Evolutionary conservation across 208 protist genomes (phyloP).

Genomic region (Trypanosoma cruzi): DNA sequence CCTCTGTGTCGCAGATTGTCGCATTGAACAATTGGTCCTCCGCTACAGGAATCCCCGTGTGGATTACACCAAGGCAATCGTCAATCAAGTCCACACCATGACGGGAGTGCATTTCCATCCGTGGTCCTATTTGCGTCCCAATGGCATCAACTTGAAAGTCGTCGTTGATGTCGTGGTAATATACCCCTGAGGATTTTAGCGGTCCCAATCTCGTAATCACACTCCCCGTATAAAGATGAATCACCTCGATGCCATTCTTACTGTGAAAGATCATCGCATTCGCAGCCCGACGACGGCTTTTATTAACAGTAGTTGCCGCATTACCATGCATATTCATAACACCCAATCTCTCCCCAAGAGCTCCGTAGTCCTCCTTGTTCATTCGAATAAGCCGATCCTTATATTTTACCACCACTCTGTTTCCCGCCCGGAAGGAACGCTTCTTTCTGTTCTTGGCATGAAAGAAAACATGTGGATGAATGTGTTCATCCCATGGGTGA

Average conservation of each 20-base stretch:
- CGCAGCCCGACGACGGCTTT: constrained; percentile 18
- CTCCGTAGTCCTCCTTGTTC: constrained; percentile 72
- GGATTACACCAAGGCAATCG: constrained; percentile 76
- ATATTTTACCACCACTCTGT: constrained; percentile 50
- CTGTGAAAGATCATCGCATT: constrained; percentile 91
- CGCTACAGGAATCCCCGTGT: constrained; percentile 52
- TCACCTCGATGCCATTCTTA: constrained; percentile 72
- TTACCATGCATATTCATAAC: constrained; percentile 25
- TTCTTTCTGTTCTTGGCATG: constrained; percentile 46
- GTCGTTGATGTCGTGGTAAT: constrained; percentile 91
- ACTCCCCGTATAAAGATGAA: constrained; percentile 90
- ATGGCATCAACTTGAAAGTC: constrained; percentile 81
- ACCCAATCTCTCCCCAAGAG: constrained; percentile 51
- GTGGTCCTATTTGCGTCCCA: constrained; percentile 57
- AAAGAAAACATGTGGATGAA: constrained; percentile 75
- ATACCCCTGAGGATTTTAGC: constrained; percentile 50
- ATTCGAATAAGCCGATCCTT: constrained; percentile 69
- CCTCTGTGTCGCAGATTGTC: constrained; percentile 83
- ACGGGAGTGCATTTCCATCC: constrained; percentile 34
- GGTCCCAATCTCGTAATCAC: constrained; percentile 67
- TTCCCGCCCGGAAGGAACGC: constrained; percentile 25
- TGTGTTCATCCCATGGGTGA: constrained; percentile 81
- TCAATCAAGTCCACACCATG: constrained; percentile 62
- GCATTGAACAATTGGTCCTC: constrained; percentile 57
- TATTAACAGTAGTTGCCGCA: constrained; percentile 6